phyloP scores from a whole-genome alignment of 2,329 filamentous ascomycete species.

The Calonectria naviculata region DNA sequence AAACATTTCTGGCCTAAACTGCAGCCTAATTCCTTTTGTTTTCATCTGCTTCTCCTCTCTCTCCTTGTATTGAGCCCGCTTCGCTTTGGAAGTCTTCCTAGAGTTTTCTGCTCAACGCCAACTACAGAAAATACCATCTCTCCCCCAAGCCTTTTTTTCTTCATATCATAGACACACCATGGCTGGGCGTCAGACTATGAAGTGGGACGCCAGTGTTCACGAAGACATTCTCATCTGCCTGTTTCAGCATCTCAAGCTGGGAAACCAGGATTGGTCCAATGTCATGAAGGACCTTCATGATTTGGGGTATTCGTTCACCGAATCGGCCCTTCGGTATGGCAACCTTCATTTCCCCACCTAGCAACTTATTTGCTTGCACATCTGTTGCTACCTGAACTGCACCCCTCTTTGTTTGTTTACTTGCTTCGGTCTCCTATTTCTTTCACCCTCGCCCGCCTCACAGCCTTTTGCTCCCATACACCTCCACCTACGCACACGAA shows the following conservation, averaged over 20 bases:
- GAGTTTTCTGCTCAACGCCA: slow-evolving; percentile 14
- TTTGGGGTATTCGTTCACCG: slow-evolving; percentile 53
- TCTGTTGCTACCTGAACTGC: not conserved
- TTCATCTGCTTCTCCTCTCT: slow-evolving; percentile 6
- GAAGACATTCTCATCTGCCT: slow-evolving; percentile 57
- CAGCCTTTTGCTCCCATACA: not conserved
- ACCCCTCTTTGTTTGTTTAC: not conserved
- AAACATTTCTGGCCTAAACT: not conserved
- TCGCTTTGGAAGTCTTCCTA: not conserved
- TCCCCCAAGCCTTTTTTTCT: not conserved
- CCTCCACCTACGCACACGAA: slow-evolving; percentile 4
- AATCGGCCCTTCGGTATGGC: slow-evolving; percentile 54
- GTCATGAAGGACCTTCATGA: slow-evolving; percentile 50
- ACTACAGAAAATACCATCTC: too few relatives aligned
- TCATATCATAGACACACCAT: slow-evolving; percentile 28
- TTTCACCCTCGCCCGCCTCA: slow-evolving; percentile 1
- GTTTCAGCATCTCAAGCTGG: slow-evolving; percentile 49
- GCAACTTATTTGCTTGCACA: not conserved
- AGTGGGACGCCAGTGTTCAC: slow-evolving; percentile 56
- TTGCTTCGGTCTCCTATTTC: slow-evolving; percentile 8
- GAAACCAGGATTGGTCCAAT: slow-evolving; percentile 44
- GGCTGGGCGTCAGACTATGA: slow-evolving; percentile 45
- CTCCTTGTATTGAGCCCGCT: not conserved
- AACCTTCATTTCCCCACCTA: slow-evolving; percentile 1
- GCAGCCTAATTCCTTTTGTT: slow-evolving; percentile 7